A percentile compares a stretch with the other conserved stretches of the same genome.
Evolutionary conservation across 768 basidiomycete species (phyloP).

Genomic region (Tricholoma saponaceum): DNA sequence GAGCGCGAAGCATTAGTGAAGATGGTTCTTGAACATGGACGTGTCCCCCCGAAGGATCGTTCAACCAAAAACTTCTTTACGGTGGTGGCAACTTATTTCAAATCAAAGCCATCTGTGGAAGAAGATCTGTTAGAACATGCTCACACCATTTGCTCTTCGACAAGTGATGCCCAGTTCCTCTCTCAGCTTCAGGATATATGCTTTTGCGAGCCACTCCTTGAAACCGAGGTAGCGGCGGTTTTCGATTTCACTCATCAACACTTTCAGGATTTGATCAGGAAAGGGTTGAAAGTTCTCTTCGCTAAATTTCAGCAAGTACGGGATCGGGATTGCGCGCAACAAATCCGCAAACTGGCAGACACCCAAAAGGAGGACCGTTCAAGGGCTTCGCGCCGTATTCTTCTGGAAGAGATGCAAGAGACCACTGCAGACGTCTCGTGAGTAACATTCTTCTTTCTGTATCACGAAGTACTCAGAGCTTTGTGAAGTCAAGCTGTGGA

Average conservation of each 20-base stretch:
- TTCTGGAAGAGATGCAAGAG: conserved; percentile 1
- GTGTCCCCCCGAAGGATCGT: not conserved
- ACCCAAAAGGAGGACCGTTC: not conserved
- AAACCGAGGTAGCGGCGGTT: not conserved
- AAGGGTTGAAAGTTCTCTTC: not conserved
- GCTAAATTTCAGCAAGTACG: not conserved
- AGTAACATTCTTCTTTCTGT: not conserved
- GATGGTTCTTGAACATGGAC: not conserved
- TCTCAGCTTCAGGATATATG: not conserved
- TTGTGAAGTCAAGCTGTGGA: not conserved
- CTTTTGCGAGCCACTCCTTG: not conserved
- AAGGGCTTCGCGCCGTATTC: not conserved
- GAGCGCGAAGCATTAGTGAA: conserved; percentile 14
- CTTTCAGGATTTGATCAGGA: not conserved
- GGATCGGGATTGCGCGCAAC: not conserved
- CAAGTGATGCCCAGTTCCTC: not conserved
- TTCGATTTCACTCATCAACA: not conserved
- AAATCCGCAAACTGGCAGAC: not conserved
- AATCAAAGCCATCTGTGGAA: not conserved
- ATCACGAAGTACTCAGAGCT: not conserved
- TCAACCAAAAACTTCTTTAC: not conserved
- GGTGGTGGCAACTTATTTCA: not conserved
- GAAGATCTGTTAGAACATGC: not conserved
- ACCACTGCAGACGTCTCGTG: not conserved
- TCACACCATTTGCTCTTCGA: not conserved